Conservation (phyloP, 108 stramenopile species). For the Halocafeteria seosinensis region DNA sequence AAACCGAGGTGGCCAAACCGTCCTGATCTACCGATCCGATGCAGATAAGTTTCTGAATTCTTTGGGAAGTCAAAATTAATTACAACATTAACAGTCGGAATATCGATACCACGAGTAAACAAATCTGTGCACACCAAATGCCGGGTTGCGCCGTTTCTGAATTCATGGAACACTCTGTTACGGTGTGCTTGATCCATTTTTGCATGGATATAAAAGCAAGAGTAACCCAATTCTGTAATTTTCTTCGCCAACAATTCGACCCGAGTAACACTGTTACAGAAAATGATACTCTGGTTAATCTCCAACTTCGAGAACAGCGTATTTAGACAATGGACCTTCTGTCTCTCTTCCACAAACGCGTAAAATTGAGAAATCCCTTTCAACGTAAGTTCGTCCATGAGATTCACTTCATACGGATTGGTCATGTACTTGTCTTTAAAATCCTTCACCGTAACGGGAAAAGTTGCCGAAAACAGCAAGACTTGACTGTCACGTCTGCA, state of each 20-base stretch:
- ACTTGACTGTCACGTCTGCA: conserved; percentile 63
- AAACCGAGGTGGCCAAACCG: conserved; percentile 93
- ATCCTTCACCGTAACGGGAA: conserved; percentile 82
- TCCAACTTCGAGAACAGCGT: conserved; percentile 90
- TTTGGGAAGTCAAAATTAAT: conserved; percentile 98
- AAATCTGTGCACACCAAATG: conserved; percentile 83
- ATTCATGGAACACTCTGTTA: conserved; percentile 94
- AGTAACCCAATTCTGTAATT: conserved; percentile 95
- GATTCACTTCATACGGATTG: conserved; percentile 55
- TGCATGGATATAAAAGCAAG: conserved; percentile 98
- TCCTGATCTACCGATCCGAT: conserved; percentile 91
- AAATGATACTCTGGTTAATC: conserved; percentile 96
- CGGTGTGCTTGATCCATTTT: conserved; percentile 95
- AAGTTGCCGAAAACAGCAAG: conserved; percentile 92
- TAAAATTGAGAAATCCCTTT: conserved; percentile 93
- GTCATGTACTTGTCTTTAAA: conserved; percentile 70
- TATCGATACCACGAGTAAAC: conserved; percentile 96
- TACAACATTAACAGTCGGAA: conserved; percentile 94
- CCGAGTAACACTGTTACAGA: conserved; percentile 93
- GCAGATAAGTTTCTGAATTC: conserved; percentile 90
- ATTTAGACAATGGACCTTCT: conserved; percentile 95
- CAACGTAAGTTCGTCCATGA: conserved; percentile 98
- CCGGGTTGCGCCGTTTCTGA: conserved; percentile 86
- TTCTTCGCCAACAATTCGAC: conserved; percentile 93
- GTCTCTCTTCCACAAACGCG: conserved; percentile 91